phyloP scores from a whole-genome alignment of 768 basidiomycete genomes.

The Kwoniella sp. region DNA sequence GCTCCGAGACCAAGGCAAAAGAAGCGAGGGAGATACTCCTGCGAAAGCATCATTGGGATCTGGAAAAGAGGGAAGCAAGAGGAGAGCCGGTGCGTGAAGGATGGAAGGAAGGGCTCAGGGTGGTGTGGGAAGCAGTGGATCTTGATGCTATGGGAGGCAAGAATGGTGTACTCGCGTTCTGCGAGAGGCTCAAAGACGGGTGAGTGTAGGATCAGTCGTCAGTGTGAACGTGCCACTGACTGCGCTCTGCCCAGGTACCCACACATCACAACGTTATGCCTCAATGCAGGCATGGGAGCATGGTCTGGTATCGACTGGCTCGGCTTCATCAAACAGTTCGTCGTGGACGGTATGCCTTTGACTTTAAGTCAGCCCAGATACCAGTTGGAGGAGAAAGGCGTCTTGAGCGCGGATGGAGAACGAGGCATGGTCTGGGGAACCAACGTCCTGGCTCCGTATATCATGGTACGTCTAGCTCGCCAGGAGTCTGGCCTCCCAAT shows the following conservation, averaged over 20 bases:
- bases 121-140: constrained; percentile 46
- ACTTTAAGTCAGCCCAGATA: constrained; percentile 39
- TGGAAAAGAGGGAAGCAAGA: constrained; percentile 20
- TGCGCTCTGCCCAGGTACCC: constrained; percentile 36
- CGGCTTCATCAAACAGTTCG: constrained; percentile 28
- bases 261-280: constrained; percentile 47
- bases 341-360: constrained; percentile 24
- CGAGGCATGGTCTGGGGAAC: constrained; percentile 43
- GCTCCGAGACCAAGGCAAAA: constrained; percentile 35
- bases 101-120: constrained; percentile 42
- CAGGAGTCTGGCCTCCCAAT: background rate
- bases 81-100: constrained; percentile 30
- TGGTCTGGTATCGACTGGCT: constrained; percentile 36
- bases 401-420: constrained; percentile 46
- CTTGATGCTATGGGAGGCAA: constrained; percentile 35
- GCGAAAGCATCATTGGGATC: constrained; percentile 24
- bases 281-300: constrained; percentile 49
- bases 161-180: constrained; percentile 40
- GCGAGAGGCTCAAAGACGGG: constrained; percentile 34
- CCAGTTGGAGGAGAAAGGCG: constrained; percentile 37
- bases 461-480: constrained; percentile 37
- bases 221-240: background rate
- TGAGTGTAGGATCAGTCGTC: constrained; percentile 16
- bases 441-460: constrained; percentile 44
- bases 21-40: constrained; percentile 31